Evolutionary conservation across 305 asterid species (phyloP), one percentile per base, ranked within the genome.

Genomic region (Solanum chacoense): DNA sequence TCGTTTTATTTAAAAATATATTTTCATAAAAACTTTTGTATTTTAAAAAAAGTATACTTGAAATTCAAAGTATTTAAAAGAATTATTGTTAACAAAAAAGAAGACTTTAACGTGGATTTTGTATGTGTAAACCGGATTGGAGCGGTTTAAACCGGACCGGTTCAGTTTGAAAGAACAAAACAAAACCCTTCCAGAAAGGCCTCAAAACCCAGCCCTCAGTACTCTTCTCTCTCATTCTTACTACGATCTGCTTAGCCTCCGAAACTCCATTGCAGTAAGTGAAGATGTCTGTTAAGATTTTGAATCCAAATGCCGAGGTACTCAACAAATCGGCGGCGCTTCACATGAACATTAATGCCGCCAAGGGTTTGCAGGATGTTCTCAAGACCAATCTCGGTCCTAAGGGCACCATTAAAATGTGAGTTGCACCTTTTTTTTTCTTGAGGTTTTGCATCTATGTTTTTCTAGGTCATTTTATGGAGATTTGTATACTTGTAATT

Each of bases 241-340:
- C 26, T 10, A 24, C 87, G 73, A 83, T 83, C 73, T 83, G 31
- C 42, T 50, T 83, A 6, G 31, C 31, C 71, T 20, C 81, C 9
- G 8, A 18, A 16, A 20, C 28, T 32, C 26, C 36, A 42, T 76
- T 88, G 86, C 28, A 81, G 71, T 91, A 90, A 55, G 90, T 40
- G 45, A 45, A 20, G 88, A 91, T 98, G 99, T 95, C 99, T 88
- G 32, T 98, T 20, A 93, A 96, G 92, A 92, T 96, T 59, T 90
- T 98, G 95, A 98, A 98, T 92, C 99, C 99, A 78, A 98, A 98
- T 92, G 99, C 99, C 6, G 99, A 98, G 92, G 99, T 98, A 88
- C 95, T 98, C 88, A 98, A 98, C 97, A 98, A 96, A 92, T 95
- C 99, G n/a, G 98, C 96, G 34, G 99, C 99, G 63, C 96, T 96